Percentiles rank a stretch among this genome's conserved stretches.
Evolutionary conservation across 192 early-diverging fungal species (phyloP).

Genomic region (Coemansia aciculifera): DNA sequence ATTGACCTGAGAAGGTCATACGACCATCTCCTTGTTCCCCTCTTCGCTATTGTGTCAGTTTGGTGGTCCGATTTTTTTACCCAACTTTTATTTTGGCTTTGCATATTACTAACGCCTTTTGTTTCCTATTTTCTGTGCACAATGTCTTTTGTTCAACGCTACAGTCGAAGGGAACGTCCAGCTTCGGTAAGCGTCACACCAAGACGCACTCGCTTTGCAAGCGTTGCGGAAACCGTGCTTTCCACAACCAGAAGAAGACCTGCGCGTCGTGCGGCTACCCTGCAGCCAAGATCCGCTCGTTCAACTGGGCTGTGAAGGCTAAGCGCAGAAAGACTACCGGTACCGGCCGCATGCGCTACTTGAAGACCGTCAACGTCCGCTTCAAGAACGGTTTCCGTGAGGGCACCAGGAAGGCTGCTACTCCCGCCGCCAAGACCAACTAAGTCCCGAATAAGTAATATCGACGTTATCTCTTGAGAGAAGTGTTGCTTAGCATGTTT

Average conservation of each 20-base stretch:
- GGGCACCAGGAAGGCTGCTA: slow-evolving; percentile 43
- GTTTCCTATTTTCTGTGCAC: neutral
- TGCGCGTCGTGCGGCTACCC: slow-evolving; percentile 99
- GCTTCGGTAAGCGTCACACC: slow-evolving; percentile 99
- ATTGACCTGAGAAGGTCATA: neutral
- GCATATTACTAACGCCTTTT: neutral
- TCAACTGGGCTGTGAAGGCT: slow-evolving; percentile 96
- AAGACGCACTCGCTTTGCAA: slow-evolving; percentile 99
- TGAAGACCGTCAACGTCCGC: slow-evolving; percentile 87
- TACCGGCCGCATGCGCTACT: slow-evolving; percentile 96
- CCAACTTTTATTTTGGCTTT: neutral
- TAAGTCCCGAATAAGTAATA: neutral
- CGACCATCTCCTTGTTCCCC: too few species aligned
- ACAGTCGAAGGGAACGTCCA: slow-evolving; percentile 95
- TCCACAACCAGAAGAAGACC: slow-evolving; percentile 99
- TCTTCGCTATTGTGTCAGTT: neutral
- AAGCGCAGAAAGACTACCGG: slow-evolving; percentile 99
- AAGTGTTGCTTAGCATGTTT: neutral
- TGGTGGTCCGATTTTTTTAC: too few species aligned
- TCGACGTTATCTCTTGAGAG: too few species aligned
- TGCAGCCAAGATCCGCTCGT: slow-evolving; percentile 94
- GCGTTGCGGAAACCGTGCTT: slow-evolving; percentile 94
- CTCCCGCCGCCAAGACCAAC: slow-evolving; percentile 24
- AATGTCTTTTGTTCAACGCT: neutral
- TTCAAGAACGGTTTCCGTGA: slow-evolving; percentile 99